Evolutionary conservation across 2,329 filamentous ascomycete species (phyloP).

Genomic region (Kalmusia sp.): DNA sequence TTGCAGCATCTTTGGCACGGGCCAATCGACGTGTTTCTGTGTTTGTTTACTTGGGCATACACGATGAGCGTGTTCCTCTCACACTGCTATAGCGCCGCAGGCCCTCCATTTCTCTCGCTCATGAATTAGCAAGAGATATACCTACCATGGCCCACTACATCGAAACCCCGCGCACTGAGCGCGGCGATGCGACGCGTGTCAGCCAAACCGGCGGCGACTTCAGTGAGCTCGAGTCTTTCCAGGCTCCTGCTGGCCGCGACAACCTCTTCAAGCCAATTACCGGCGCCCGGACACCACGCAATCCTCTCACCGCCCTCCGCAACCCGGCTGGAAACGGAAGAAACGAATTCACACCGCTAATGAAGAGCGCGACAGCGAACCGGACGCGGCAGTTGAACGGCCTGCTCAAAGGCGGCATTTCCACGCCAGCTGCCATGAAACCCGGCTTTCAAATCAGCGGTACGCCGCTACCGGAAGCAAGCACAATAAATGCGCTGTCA

Average conservation of each 20-base stretch:
- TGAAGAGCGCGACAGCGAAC: constrained; percentile 82
- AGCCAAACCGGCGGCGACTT: constrained; percentile 72
- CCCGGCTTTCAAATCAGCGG: constrained; percentile 70
- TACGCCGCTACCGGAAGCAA: constrained; percentile 79
- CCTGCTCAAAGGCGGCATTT: constrained; percentile 41
- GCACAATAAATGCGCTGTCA: constrained; percentile 58
- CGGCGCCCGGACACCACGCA: constrained; percentile 74
- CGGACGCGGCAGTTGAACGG: constrained; percentile 55
- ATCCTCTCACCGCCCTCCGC: constrained; percentile 66
- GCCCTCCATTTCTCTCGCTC: constrained; percentile 33
- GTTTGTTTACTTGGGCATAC: constrained; percentile 13
- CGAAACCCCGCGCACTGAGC: constrained; percentile 85
- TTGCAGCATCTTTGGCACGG: constrained; percentile 11
- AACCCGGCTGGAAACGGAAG: constrained; percentile 61
- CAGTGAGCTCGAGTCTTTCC: constrained; percentile 81
- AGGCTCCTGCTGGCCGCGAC: constrained; percentile 72
- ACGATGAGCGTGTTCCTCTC: constrained; percentile 12
- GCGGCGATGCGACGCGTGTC: constrained; percentile 84
- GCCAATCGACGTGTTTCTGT: constrained; percentile 11
- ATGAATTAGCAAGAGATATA: constrained; percentile 34
- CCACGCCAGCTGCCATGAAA: constrained; percentile 72
- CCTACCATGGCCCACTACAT: constrained; percentile 60
- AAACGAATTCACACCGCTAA: constrained; percentile 90
- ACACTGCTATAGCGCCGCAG: constrained; percentile 9
- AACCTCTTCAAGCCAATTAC: constrained; percentile 79